Conservation (phyloP, 225 moss, liverwort and hornwort species). For the Marchantia paleacea region DNA sequence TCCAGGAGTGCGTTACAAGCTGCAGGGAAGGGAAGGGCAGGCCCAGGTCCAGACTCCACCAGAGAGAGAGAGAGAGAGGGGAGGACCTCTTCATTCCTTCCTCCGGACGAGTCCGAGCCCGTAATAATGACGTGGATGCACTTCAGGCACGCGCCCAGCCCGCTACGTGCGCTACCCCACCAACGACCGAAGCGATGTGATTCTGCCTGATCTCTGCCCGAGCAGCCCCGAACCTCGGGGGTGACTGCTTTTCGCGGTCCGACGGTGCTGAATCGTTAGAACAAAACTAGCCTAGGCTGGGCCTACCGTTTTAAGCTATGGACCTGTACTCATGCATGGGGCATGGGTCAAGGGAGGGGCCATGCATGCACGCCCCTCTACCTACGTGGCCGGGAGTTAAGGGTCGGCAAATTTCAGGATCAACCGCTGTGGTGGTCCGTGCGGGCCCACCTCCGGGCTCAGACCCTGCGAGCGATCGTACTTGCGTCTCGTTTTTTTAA, state of each 20-base stretch:
- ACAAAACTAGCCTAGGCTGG: conserved; percentile 7
- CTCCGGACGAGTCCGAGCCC: not conserved
- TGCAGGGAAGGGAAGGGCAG: not conserved
- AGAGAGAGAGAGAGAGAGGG: not conserved
- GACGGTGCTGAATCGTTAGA: conserved; percentile 12
- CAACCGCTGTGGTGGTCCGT: conserved; percentile 20
- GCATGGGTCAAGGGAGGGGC: conserved; percentile 8
- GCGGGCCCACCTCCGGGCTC: conserved; percentile 6
- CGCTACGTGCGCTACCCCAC: conserved; percentile 24
- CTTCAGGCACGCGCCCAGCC: not conserved
- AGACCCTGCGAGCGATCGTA: not conserved
- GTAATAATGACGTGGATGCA: conserved; percentile 17
- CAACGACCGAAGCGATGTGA: not conserved
- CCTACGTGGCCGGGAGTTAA: conserved; percentile 29
- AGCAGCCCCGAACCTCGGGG: not conserved
- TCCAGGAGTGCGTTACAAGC: no score
- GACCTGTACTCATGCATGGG: conserved; percentile 9
- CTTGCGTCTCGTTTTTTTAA: not conserved
- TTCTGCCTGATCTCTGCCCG: not conserved
- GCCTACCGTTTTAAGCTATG: not conserved
- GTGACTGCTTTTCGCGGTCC: not conserved
- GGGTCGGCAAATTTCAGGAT: conserved; percentile 27
- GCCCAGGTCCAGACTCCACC: not conserved
- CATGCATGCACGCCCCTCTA: conserved; percentile 18
- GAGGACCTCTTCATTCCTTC: no score